phyloP scores from a whole-genome alignment of 352 stramenopile genomes.

The Pythium scleroteichum region DNA sequence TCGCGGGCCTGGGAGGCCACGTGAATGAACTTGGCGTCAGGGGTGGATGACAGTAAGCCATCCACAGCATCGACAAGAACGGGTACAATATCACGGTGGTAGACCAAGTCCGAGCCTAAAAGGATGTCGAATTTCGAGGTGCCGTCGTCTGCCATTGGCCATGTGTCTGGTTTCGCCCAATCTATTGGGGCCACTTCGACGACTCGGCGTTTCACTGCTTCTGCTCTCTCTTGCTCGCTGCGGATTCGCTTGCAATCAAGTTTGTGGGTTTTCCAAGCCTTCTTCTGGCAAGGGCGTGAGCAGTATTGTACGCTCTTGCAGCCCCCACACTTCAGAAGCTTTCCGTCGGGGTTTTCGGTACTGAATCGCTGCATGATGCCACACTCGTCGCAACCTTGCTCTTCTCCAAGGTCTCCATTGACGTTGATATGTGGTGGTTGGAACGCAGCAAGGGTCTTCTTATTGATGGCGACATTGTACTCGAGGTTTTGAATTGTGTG shows the following conservation, averaged over 20 bases:
- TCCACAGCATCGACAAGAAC: conserved; percentile 82
- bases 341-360: conserved; percentile 82
- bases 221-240: conserved; percentile 31
- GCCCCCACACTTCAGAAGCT: conserved; percentile 81
- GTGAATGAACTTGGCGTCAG: conserved; percentile 69
- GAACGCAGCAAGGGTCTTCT: conserved; percentile 21
- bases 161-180: conserved; percentile 77
- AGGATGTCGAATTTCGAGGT: conserved; percentile 63
- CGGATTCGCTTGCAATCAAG: conserved; percentile 75
- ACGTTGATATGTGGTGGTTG: conserved; percentile 6
- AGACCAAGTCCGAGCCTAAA: conserved; percentile 85
- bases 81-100: conserved; percentile 81
- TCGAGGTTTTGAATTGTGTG: conserved; percentile 83
- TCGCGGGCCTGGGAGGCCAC: conserved; percentile 79
- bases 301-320: conserved; percentile 82
- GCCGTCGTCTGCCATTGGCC: conserved; percentile 39
- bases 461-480: conserved; percentile 81
- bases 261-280: conserved; percentile 87
- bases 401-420: conserved; percentile 31
- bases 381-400: conserved; percentile 62
- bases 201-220: conserved; percentile 14
- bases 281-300: conserved; percentile 84
- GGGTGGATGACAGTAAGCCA: conserved; percentile 41
- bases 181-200: conserved; percentile 78
- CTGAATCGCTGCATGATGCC: conserved; percentile 73